A percentile compares a stretch with the other conserved stretches of the same genome.
These are phyloP conservation scores for Globisporangium takayamanum DNA, from an alignment of 352 stramenopile species.

Conservation along the genomic window DNA sequence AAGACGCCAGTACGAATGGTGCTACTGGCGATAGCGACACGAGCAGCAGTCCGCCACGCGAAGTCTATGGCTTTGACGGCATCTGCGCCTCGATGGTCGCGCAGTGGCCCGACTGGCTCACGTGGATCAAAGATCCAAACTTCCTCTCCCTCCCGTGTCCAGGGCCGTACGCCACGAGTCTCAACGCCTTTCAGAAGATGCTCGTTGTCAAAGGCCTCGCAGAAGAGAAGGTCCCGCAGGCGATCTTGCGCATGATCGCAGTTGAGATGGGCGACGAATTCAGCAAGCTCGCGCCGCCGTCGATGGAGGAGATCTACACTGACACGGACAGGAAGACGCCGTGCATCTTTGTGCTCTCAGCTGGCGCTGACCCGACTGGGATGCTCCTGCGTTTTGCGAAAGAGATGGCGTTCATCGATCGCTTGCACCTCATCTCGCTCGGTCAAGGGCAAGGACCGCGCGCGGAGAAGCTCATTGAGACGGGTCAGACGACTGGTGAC, in stretches of 20 bases:
- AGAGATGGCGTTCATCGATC: constrained; percentile 81
- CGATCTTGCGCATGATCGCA: constrained; percentile 82
- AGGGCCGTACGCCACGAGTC: constrained; percentile 24
- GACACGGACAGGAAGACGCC: constrained; percentile 89
- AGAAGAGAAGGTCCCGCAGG: constrained; percentile 88
- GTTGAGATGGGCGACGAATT: constrained; percentile 85
- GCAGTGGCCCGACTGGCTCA: constrained; percentile 51
- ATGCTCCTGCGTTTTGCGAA: constrained; percentile 92
- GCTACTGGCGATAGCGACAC: constrained; percentile 1
- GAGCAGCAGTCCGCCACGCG: neutral
- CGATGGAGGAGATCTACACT: constrained; percentile 92
- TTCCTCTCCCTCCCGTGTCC: constrained; percentile 45
- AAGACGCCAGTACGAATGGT: neutral
- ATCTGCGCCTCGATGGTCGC: constrained; percentile 57
- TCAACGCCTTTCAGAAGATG: constrained; percentile 73
- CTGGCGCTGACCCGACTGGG: constrained; percentile 87
- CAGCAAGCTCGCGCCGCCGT: constrained; percentile 68
- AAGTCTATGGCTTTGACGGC: constrained; percentile 42
- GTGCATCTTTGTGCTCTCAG: constrained; percentile 92
- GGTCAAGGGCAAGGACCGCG: constrained; percentile 90
- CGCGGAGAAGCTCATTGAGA: constrained; percentile 88
- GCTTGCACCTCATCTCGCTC: constrained; percentile 89
- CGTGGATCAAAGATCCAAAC: constrained; percentile 42
- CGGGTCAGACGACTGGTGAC: constrained; percentile 74
- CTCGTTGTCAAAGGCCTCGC: constrained; percentile 69